phyloP scores from a whole-genome alignment of 2,329 filamentous ascomycete species.

The Aspergillus amoenus region DNA sequence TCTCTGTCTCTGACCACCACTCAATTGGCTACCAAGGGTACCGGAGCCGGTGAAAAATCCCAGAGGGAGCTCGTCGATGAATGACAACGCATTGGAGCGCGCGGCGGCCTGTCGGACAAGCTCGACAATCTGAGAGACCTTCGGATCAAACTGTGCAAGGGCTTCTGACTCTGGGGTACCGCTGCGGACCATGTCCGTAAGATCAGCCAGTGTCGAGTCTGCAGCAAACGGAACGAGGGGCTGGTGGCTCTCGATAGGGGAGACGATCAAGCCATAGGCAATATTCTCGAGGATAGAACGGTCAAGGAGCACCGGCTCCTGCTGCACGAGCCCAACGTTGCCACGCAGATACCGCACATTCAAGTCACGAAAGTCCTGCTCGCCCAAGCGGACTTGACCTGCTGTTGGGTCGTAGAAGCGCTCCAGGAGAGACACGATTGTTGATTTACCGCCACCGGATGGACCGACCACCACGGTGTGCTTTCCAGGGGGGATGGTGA shows the following conservation, averaged over 20 bases:
- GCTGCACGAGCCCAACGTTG: conserved; percentile 46
- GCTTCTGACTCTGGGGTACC: too few relatives aligned
- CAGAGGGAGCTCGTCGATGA: conserved; percentile 27
- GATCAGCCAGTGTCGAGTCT: conserved; percentile 29
- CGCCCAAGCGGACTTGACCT: conserved; percentile 32
- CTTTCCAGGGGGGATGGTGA: conserved; percentile 35
- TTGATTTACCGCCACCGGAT: conserved; percentile 55
- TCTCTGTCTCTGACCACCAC: conserved; percentile 80
- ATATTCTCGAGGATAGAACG: conserved; percentile 56
- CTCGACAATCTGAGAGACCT: too few relatives aligned
- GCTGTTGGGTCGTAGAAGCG: conserved; percentile 38
- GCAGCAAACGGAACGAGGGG: too few relatives aligned
- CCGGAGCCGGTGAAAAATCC: conserved; percentile 26
- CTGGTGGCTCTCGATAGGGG: too few relatives aligned
- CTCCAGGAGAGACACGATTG: conserved; percentile 38
- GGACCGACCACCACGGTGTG: conserved; percentile 50
- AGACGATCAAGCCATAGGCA: conserved; percentile 47
- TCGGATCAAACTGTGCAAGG: too few relatives aligned
- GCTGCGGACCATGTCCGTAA: conserved; percentile 13
- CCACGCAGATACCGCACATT: conserved; percentile 38
- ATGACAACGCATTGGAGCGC: conserved; percentile 25
- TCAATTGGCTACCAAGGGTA: conserved; percentile 26
- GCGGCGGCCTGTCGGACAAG: not conserved
- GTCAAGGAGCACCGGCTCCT: conserved; percentile 53
- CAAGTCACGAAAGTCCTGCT: conserved; percentile 27